Evolutionary conservation across 305 asterid genomes (phyloP).

Genomic region (Fraxinus albicans): DNA sequence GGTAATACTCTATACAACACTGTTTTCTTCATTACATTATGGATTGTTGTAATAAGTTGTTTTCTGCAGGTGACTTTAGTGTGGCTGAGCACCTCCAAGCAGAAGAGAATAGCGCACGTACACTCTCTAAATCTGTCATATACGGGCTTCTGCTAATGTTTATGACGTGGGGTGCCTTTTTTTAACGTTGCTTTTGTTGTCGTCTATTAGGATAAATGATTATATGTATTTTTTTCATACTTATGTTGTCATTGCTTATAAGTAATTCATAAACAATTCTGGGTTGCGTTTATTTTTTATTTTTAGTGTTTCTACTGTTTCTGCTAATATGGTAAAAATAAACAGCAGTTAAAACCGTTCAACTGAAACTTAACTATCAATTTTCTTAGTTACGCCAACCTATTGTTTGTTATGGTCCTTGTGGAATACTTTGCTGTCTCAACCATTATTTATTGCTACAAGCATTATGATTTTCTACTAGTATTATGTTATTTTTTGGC

Average conservation of each 20-base stretch:
- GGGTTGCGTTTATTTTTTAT: neutral
- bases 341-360: neutral
- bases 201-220: neutral
- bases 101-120: constrained; percentile 28
- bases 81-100: constrained; percentile 55
- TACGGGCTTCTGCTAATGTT: constrained; percentile 30
- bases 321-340: neutral
- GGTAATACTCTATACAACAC: constrained; percentile 29
- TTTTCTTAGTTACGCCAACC: neutral
- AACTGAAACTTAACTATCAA: neutral
- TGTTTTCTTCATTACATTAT: neutral
- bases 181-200: constrained; percentile 6
- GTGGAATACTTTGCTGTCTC: neutral
- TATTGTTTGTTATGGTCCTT: neutral
- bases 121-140: constrained; percentile 27
- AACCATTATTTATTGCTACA: neutral
- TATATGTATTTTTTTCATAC: neutral
- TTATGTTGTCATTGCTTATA: neutral
- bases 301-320: neutral
- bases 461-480: neutral
- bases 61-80: constrained; percentile 55
- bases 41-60: constrained; percentile 3
- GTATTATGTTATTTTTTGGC: neutral
- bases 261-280: neutral
- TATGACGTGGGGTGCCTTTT: constrained; percentile 9